These are phyloP conservation scores for Phytopythium helicoides DNA, from an alignment of 352 stramenopile genomes.

Conservation along the genomic window DNA sequence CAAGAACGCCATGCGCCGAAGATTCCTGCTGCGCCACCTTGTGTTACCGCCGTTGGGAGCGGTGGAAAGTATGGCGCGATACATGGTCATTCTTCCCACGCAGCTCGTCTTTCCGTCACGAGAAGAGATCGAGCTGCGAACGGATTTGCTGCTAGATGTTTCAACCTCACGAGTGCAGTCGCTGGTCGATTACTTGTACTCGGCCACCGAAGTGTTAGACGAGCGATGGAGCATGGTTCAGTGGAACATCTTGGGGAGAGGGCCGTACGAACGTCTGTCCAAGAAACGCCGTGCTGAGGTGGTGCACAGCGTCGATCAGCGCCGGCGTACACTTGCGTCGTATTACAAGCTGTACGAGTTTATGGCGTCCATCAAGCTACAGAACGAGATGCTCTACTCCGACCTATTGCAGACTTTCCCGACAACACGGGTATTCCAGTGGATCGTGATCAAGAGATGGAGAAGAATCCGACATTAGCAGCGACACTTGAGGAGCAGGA, in stretches of 20 bases:
- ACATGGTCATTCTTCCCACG: conserved; percentile 75
- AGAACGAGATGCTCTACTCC: conserved; percentile 82
- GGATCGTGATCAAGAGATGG: conserved; percentile 27
- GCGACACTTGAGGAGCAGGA: conserved; percentile 50
- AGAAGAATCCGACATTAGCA: conserved; percentile 35
- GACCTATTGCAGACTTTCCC: conserved; percentile 59
- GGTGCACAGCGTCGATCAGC: conserved; percentile 67
- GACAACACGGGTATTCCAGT: conserved; percentile 48
- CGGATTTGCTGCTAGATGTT: conserved; percentile 71
- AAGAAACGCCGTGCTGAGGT: conserved; percentile 54
- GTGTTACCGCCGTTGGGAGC: conserved; percentile 68
- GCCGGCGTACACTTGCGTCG: conserved; percentile 67
- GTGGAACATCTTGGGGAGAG: conserved; percentile 81
- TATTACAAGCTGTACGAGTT: conserved; percentile 84
- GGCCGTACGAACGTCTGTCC: conserved; percentile 77
- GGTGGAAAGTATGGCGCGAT: conserved; percentile 61
- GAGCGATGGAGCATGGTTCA: conserved; percentile 86
- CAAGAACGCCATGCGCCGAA: conserved; percentile 71
- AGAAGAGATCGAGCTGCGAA: conserved; percentile 73
- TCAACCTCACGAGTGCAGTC: conserved; percentile 70
- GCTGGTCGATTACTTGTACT: conserved; percentile 82
- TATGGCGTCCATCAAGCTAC: conserved; percentile 75
- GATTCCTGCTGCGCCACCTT: conserved; percentile 61
- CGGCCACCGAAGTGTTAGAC: conserved; percentile 76
- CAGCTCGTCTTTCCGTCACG: conserved; percentile 78